phyloP scores from a whole-genome alignment of 352 stramenopile genomes.

The Pythium grandisporangium region DNA sequence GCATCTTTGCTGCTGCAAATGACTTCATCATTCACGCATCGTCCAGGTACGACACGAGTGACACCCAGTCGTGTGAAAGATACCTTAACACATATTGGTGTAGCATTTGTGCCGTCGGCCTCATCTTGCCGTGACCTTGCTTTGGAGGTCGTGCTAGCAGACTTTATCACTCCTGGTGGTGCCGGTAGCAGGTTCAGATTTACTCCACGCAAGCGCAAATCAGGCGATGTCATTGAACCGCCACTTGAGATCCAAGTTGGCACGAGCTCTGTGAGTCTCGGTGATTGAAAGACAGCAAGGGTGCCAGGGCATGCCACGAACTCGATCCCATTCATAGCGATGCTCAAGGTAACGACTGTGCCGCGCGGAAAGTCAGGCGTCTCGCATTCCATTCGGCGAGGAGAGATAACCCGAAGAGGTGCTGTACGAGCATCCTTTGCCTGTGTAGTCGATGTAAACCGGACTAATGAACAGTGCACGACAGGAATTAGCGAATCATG shows the following conservation, averaged over 20 bases:
- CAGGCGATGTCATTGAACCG: conserved; percentile 10
- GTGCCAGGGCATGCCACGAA: conserved; percentile 41
- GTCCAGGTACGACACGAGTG: conserved; percentile 5
- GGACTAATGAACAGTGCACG: conserved; percentile 1
- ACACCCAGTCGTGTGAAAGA: conserved; percentile 22
- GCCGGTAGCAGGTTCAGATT: too few relatives aligned
- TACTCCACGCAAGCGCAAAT: conserved; percentile 30
- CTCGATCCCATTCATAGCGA: conserved; percentile 63
- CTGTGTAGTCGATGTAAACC: conserved; percentile 13
- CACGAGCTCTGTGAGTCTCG: conserved; percentile 34
- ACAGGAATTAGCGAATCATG: not conserved
- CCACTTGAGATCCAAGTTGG: conserved; percentile 51
- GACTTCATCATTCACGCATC: conserved; percentile 16
- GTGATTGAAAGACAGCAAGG: conserved; percentile 49
- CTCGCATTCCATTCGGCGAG: conserved; percentile 37
- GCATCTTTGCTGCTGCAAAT: too few relatives aligned
- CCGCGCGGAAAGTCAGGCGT: conserved; percentile 52
- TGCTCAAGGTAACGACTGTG: conserved; percentile 28
- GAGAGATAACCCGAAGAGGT: conserved; percentile 26
- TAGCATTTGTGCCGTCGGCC: not conserved
- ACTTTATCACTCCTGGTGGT: too few relatives aligned
- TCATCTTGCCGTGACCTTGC: not conserved
- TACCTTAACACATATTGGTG: conserved; percentile 33
- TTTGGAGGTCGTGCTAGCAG: conserved; percentile 23
- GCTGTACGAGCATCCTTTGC: conserved; percentile 21